Percentiles rank a stretch among this genome's conserved stretches.
Conservation (phyloP, 768 basidiomycete genomes). For the Amanita phalloides region DNA sequence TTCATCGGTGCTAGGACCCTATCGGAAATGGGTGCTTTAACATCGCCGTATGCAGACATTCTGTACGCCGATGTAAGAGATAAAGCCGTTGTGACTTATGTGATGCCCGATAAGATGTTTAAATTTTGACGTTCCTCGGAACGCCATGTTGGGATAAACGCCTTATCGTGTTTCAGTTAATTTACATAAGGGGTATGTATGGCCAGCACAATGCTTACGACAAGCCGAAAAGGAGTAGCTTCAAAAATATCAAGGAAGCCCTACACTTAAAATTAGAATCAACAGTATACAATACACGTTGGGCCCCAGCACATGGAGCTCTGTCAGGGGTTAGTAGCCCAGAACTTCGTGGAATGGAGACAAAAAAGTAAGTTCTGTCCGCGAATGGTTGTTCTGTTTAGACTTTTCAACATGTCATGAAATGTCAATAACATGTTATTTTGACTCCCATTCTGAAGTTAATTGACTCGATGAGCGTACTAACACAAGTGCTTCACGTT, state of each 20-base stretch:
- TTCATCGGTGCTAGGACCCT: slow-evolving; percentile 33
- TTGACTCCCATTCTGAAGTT: no score
- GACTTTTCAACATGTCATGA: not conserved
- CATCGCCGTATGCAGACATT: slow-evolving; percentile 72
- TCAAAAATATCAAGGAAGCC: not conserved
- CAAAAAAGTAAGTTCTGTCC: no score
- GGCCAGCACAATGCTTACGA: not conserved
- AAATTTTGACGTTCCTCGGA: not conserved
- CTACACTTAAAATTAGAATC: not conserved
- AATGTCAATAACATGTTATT: no score
- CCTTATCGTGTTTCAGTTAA: no score
- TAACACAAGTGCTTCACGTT: not conserved
- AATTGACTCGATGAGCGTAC: not conserved
- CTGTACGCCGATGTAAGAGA: not conserved
- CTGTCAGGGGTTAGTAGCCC: not conserved
- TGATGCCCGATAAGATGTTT: not conserved
- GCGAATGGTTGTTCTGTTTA: not conserved
- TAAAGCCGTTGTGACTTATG: no score
- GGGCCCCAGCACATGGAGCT: no score
- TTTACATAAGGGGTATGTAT: not conserved
- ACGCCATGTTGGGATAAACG: no score
- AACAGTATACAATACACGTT: not conserved
- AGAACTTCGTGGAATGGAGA: not conserved
- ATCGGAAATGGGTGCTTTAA: slow-evolving; percentile 22
- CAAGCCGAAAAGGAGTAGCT: not conserved